Conservation (phyloP, 148 eudicot genomes). For the Amaranthus palmeri region DNA sequence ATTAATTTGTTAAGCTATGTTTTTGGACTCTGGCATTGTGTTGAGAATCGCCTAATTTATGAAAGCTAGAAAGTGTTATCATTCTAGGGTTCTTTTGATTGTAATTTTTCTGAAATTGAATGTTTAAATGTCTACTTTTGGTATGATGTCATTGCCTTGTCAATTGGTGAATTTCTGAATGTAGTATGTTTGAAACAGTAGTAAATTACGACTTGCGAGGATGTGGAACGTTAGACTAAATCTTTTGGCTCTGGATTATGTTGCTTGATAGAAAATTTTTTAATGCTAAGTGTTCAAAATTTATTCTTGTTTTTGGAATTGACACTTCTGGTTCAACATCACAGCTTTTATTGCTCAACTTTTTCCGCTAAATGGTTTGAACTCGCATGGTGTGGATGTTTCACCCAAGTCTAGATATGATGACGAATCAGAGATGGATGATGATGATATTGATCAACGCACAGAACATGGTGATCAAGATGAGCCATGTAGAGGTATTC, state of each 20-base stretch:
- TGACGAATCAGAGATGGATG: constrained; percentile 24
- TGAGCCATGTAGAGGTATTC: constrained; percentile 36
- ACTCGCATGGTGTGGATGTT: constrained; percentile 32
- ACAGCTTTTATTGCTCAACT: constrained; percentile 66
- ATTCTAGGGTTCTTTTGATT: neutral
- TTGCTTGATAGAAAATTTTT: no score
- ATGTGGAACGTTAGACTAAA: neutral
- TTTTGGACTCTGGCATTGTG: no score
- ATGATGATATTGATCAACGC: constrained; percentile 26
- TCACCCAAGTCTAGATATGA: constrained; percentile 35
- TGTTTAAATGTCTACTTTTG: neutral
- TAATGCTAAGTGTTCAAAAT: neutral
- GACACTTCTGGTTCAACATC: constrained; percentile 1
- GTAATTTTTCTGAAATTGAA: neutral
- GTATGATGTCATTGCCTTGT: neutral
- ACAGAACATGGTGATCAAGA: constrained; percentile 25
- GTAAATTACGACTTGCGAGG: neutral
- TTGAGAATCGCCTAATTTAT: no score
- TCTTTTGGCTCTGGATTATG: no score
- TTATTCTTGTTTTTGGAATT: neutral
- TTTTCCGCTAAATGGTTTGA: constrained; percentile 35
- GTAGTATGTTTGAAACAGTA: neutral
- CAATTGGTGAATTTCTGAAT: neutral
- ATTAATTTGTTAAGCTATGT: no score
- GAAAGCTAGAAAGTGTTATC: no score